Percentiles rank a stretch among this genome's conserved stretches.
Evolutionary conservation across 2,329 filamentous ascomycete genomes (phyloP).

Genomic region (Phyllachora maydis): DNA sequence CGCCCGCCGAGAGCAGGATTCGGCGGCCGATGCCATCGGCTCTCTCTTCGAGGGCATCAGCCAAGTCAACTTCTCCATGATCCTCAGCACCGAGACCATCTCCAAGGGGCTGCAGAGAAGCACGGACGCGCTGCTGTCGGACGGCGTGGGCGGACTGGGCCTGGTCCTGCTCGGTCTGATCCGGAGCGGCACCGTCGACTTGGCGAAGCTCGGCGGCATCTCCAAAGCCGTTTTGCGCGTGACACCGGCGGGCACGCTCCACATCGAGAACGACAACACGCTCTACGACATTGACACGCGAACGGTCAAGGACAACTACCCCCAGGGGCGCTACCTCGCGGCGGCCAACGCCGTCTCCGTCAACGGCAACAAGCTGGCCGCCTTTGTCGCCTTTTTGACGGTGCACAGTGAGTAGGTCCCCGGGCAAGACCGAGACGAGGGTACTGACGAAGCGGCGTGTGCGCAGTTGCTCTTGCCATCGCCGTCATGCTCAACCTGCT

Average conservation of each 20-base stretch:
- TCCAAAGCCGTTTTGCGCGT: slow-evolving; percentile 5
- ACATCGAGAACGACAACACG: slow-evolving; percentile 9
- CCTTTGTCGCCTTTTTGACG: slow-evolving; percentile 7
- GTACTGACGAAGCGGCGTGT: background rate
- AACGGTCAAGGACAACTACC: slow-evolving; percentile 5
- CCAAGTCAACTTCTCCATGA: slow-evolving; percentile 8
- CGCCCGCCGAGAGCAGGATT: slow-evolving; percentile 1
- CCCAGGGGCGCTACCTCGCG: slow-evolving; percentile 2
- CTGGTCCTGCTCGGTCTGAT: slow-evolving; percentile 9
- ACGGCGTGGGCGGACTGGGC: slow-evolving; percentile 12
- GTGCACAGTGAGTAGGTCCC: slow-evolving; percentile 7
- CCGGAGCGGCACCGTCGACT: slow-evolving; percentile 3
- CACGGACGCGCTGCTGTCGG: slow-evolving; percentile 11
- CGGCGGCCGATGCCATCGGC: too few species aligned
- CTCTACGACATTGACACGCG: slow-evolving; percentile 9
- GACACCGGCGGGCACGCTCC: slow-evolving; percentile 9
- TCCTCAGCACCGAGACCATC: slow-evolving; percentile 10
- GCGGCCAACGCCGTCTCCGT: slow-evolving; percentile 4
- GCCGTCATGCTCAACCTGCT: slow-evolving; percentile 8
- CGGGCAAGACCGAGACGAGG: too few species aligned
- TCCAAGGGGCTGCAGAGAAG: slow-evolving; percentile 10
- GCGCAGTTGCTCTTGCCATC: slow-evolving; percentile 8
- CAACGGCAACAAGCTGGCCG: slow-evolving; percentile 5
- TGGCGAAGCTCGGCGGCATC: slow-evolving; percentile 1
- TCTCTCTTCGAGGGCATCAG: background rate